Evolutionary conservation across 306 rosid genomes (phyloP), one percentile per base, ranked within the genome.

Genomic region (Leucaena leucocephala): DNA sequence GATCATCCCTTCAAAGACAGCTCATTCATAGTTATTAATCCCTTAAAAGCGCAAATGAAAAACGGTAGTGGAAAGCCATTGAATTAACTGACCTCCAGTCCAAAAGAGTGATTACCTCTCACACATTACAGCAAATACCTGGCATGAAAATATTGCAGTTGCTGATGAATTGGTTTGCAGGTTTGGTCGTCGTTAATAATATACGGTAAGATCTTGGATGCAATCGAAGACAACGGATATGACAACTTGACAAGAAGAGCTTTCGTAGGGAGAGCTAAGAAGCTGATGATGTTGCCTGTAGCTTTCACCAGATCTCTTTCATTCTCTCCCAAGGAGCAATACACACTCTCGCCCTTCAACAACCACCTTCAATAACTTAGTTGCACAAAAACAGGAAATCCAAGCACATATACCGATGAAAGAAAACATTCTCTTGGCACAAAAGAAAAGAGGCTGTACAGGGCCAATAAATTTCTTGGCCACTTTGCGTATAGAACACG

Each of bases 171-270:
- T 43, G 71, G 16, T 49, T 27, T 85, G 81, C 82, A 94, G 98
- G 97, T 92, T 50, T 94, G 97, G 97, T 90, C 97, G 1, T 89
- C 97, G 2, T 74, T 94, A 55, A 75, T 94, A 59, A 55, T 92
- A 81, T 94, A 94, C 68, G 80, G 97, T 0, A 79, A 85, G 80
- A 94, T 94, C 44, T 77, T 90, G 85, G 97, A 92, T 52, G 94
- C 91, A 62, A 94, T 92, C 6, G 97, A 92, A 74, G 93, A 87
- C 7, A 92, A 94, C 54, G 94, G 88, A 58, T 92, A 92, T 6
- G 87, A 92, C 77, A 94, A 90, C 82, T 86, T 94, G 83, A 90
- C 91, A 64, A 94, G 88, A 77, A 80, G 97, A 79, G 98, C 97
- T 5, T 87, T 81, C 8, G 98, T 92, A 33, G 90, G 93, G 74